A percentile compares a stretch with the other conserved stretches of the same genome.
Evolutionary conservation across 371 early-diverging fungal species (phyloP).

Genomic region (Mucor circinelloides): DNA sequence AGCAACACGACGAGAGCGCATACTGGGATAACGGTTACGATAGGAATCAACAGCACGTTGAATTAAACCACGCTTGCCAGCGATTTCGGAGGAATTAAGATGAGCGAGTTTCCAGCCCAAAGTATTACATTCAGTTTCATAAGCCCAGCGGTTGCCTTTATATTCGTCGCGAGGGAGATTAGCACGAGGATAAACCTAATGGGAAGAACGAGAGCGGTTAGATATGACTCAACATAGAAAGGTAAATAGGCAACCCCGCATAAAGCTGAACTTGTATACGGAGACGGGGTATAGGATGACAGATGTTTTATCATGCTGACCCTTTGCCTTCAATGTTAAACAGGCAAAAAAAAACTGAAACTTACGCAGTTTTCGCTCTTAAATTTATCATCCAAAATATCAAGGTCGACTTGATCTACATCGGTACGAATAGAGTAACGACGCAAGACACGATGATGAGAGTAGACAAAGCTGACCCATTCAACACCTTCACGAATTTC

Average conservation of each 20-base stretch:
- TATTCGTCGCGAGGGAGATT: conserved; percentile 67
- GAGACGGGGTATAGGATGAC: background rate
- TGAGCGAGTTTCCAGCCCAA: conserved; percentile 51
- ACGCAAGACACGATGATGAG: conserved; percentile 55
- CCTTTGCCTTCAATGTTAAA: background rate
- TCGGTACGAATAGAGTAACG: conserved; percentile 79
- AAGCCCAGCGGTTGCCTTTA: conserved; percentile 72
- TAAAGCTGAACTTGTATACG: background rate
- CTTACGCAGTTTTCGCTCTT: conserved; percentile 40
- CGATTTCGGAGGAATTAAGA: conserved; percentile 76
- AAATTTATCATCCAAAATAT: conserved; percentile 29
- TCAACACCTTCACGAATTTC: conserved; percentile 56
- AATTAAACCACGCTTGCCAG: conserved; percentile 87
- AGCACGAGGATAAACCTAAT: conserved; percentile 63
- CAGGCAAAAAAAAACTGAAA: background rate
- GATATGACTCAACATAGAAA: background rate
- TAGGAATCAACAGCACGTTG: conserved; percentile 95
- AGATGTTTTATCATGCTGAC: background rate
- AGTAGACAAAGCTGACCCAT: conserved; percentile 67
- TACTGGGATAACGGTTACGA: conserved; percentile 80
- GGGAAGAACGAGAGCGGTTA: background rate
- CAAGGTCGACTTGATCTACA: conserved; percentile 61
- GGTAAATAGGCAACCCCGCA: background rate
- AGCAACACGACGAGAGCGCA: conserved; percentile 78
- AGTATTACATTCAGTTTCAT: conserved; percentile 38